Evolutionary conservation across 495 filamentous ascomycete genomes (phyloP).

Genomic region (Parathielavia hyrcaniae): DNA sequence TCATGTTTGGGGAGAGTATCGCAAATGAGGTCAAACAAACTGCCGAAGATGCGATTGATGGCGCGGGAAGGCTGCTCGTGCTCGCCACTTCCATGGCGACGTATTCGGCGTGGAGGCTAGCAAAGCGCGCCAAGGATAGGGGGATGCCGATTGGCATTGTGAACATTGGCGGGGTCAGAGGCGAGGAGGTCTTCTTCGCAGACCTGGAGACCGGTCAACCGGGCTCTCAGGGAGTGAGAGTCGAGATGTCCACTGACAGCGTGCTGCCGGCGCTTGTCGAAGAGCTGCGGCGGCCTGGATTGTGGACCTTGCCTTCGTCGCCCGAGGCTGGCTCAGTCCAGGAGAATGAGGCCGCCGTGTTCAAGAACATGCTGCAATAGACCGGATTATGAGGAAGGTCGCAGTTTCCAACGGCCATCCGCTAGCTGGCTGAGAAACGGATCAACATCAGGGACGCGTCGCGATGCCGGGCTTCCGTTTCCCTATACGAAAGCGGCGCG

Average conservation of each 20-base stretch:
- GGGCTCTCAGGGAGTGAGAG: conserved; percentile 46
- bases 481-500: too few species aligned
- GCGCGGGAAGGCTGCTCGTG: conserved; percentile 65
- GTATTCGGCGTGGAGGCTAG: conserved; percentile 88
- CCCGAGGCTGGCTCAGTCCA: not conserved
- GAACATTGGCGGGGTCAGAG: conserved; percentile 77
- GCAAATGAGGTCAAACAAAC: conserved; percentile 55
- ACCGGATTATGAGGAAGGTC: not conserved
- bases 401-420: not conserved
- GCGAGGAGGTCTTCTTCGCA: conserved; percentile 64
- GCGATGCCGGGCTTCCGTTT: not conserved
- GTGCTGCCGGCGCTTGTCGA: conserved; percentile 51
- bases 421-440: too few species aligned
- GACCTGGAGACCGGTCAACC: conserved; percentile 41
- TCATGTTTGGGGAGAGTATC: conserved; percentile 95
- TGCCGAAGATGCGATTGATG: conserved; percentile 76
- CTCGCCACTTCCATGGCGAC: conserved; percentile 87
- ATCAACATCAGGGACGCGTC: too few species aligned
- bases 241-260: conserved; percentile 49
- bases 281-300: conserved; percentile 23
- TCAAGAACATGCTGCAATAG: conserved; percentile 50
- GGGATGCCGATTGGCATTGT: conserved; percentile 81
- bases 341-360: conserved; percentile 26
- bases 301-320: not conserved
- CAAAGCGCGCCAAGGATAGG: conserved; percentile 70